Evolutionary conservation across 2,329 filamentous ascomycete genomes (phyloP).

Genomic region (Triangularia verruculosa): DNA sequence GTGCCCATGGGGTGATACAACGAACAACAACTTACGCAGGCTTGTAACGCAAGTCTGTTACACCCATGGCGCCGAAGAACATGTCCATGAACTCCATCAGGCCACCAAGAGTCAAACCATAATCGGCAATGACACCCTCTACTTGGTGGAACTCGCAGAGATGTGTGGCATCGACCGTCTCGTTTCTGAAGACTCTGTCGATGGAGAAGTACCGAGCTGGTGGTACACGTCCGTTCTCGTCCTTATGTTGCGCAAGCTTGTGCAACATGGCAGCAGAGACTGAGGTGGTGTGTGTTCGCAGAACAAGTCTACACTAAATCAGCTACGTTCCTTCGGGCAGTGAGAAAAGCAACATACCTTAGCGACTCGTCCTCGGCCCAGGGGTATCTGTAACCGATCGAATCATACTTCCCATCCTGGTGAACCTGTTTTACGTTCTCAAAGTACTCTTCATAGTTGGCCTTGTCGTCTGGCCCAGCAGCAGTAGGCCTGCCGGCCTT

Average conservation of each 20-base stretch:
- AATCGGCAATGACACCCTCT: constrained; percentile 97
- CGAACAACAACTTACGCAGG: constrained; percentile 73
- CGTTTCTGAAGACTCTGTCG: constrained; percentile 91
- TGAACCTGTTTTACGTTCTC: constrained; percentile 84
- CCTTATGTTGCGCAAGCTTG: constrained; percentile 78
- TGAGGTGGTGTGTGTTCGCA: constrained; percentile 94
- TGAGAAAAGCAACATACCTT: constrained; percentile 28
- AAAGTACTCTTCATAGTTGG: constrained; percentile 82
- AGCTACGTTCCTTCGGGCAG: neutral
- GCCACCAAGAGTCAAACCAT: constrained; percentile 85
- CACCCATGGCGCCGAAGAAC: constrained; percentile 96
- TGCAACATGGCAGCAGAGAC: constrained; percentile 88
- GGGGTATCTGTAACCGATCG: constrained; percentile 93
- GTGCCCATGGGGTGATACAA: constrained; percentile 4
- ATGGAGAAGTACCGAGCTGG: constrained; percentile 96
- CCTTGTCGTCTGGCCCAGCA: constrained; percentile 51
- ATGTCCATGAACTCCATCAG: constrained; percentile 78
- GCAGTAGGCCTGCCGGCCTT: constrained; percentile 66
- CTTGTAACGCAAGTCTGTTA: constrained; percentile 84
- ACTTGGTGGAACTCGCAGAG: constrained; percentile 98
- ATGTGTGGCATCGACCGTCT: constrained; percentile 95
- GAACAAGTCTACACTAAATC: constrained; percentile 56
- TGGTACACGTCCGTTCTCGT: constrained; percentile 62
- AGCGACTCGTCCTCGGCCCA: constrained; percentile 86
- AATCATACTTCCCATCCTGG: constrained; percentile 87